Evolutionary conservation across 2,329 filamentous ascomycete genomes (phyloP), one percentile per base, ranked within the genome.

Genomic region (Fusarium sp.): DNA sequence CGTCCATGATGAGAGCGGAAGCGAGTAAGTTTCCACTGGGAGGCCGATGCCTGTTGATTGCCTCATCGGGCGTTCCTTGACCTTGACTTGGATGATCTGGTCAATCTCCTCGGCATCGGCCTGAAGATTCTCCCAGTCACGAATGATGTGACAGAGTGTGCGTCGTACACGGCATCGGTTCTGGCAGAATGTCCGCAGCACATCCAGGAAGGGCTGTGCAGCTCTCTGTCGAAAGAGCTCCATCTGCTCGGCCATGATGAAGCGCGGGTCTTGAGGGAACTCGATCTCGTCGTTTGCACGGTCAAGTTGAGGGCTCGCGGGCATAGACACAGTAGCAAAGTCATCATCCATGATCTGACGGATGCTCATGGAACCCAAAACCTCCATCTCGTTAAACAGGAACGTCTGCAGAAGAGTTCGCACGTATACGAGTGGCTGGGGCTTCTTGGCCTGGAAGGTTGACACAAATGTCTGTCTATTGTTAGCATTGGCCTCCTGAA

Each of bases 141-240:
- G 85, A 38, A 98, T 90, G 16, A 92, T 90, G 79, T 98, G 96
- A 70, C 92, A 95, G 10, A 99, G 87, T n/a, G 92, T 95, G 38
- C 96, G 90, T n/a, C 96, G 91, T 46, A 97, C 91, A 3, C 96
- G 92, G 79, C 94, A 97, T 61, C 95, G 88, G 79, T 98, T 99
- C 80, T 98, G 94, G 77, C 95, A 97, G 20, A 96, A 87, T 9
- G 93, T 92, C 56, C 95, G 91, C 77, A 96, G 92, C 17, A 97
- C 88, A 74, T 98, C 95, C 20, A 98, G 85, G 78, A 95, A 98
- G 0, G 92, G 91, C 81, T 94, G 85, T 6, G 87, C 90, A 1
- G 89, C 88, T 31, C 88, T 84, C 69, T 89, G 85, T 14, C 91
- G 87, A 76, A 92, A 92, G 1, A 85, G 78, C 74, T 98, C 93